Conservation (phyloP, 257 asterid species). For the Solanum sejunctum region DNA sequence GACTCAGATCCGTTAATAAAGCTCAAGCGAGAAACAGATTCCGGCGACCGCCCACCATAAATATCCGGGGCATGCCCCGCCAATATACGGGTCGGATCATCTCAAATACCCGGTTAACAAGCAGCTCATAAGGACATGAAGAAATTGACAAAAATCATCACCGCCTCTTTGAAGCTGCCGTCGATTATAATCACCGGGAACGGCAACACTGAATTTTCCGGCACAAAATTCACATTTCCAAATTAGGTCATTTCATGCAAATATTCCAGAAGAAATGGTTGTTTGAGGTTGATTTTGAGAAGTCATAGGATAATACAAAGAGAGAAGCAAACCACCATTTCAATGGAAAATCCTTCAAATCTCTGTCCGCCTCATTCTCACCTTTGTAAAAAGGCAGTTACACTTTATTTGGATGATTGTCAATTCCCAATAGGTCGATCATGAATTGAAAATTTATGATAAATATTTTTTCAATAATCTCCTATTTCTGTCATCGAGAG, state of each 20-base stretch:
- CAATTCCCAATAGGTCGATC: no score
- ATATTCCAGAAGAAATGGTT: neutral
- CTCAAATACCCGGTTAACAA: neutral
- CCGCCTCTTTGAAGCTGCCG: neutral
- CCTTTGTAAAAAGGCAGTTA: neutral
- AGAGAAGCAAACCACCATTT: slow-evolving; percentile 48
- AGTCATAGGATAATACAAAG: slow-evolving; percentile 12
- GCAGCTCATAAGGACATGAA: neutral
- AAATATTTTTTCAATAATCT: no score
- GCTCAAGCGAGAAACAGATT: neutral
- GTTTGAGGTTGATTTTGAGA: neutral
- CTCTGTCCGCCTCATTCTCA: neutral
- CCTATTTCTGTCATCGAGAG: no score
- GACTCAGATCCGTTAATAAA: neutral
- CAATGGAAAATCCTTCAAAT: slow-evolving; percentile 3
- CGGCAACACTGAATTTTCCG: neutral
- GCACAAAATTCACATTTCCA: neutral
- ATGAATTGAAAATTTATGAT: no score
- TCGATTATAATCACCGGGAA: neutral
- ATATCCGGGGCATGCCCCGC: no score
- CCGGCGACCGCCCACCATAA: neutral
- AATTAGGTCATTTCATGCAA: neutral
- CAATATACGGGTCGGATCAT: neutral
- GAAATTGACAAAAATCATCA: neutral
- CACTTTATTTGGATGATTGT: no score